These are phyloP conservation scores for Carex arenaria DNA, from an alignment of 202 grass and related monocot genomes.

Conservation along the genomic window DNA sequence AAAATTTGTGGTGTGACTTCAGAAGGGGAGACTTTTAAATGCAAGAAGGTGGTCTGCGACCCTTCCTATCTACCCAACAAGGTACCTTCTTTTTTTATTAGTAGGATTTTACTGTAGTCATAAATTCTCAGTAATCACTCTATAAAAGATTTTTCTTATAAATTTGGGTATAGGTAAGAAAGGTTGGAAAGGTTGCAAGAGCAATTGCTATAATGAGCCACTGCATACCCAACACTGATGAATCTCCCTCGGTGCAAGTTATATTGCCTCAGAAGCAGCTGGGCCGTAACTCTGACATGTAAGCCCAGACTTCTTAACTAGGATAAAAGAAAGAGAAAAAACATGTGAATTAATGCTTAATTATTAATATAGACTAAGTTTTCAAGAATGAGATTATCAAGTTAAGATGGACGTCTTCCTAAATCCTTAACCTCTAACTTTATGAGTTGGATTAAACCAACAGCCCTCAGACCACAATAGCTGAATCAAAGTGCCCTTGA, in stretches of 20 bases:
- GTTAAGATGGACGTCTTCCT: too few relatives aligned
- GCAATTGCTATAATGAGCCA: slow-evolving; percentile 97
- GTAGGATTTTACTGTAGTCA: neutral
- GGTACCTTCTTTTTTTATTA: slow-evolving; percentile 29
- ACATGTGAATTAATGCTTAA: neutral
- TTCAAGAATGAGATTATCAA: neutral
- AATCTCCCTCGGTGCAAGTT: slow-evolving; percentile 87
- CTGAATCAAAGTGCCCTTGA: too few relatives aligned
- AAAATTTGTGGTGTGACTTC: slow-evolving; percentile 83
- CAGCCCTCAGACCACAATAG: too few relatives aligned
- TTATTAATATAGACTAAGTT: neutral
- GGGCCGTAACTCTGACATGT: slow-evolving; percentile 85
- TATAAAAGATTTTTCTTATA: neutral
- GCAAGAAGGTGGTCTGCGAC: slow-evolving; percentile 92
- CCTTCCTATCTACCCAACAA: slow-evolving; percentile 85
- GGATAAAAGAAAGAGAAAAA: neutral
- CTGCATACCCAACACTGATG: slow-evolving; percentile 68
- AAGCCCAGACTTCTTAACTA: slow-evolving; percentile 7
- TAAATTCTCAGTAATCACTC: neutral
- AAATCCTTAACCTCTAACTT: too few relatives aligned
- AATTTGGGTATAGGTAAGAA: slow-evolving; percentile 48
- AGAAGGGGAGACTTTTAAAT: slow-evolving; percentile 75
- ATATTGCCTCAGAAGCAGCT: slow-evolving; percentile 95
- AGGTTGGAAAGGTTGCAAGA: slow-evolving; percentile 70
- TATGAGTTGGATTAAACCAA: too few relatives aligned